Evolutionary conservation across 805 yeast genomes (phyloP).

Genomic region (Candida nemodendra): DNA sequence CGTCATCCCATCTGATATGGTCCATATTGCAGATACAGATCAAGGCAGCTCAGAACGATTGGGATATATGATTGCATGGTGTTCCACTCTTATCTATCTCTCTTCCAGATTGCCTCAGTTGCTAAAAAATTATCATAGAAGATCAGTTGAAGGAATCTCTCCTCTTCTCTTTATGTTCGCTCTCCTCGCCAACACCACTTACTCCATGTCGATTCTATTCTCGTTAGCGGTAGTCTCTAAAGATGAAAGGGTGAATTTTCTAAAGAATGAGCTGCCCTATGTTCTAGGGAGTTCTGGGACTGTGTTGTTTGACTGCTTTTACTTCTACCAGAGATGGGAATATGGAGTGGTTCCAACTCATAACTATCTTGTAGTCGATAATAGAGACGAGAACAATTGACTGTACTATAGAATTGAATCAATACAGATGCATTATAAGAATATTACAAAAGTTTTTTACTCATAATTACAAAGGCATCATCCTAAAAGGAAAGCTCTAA

Average conservation of each 20-base stretch:
- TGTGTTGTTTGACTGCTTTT: constrained; percentile 67
- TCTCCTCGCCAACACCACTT: constrained; percentile 71
- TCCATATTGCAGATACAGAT: not conserved
- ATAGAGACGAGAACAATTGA: not conserved
- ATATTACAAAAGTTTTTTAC: no score
- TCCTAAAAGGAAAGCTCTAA: no score
- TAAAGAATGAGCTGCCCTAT: constrained; percentile 74
- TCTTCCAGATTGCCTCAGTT: constrained; percentile 84
- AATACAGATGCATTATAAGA: no score
- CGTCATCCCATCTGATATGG: not conserved
- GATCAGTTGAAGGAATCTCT: constrained; percentile 85
- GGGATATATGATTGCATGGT: constrained; percentile 65
- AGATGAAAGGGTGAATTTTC: constrained; percentile 43
- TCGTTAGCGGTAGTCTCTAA: constrained; percentile 51
- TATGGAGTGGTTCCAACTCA: constrained; percentile 22
- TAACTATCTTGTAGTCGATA: constrained; percentile 16
- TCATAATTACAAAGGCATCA: no score
- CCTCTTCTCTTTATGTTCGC: constrained; percentile 80
- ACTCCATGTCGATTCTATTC: constrained; percentile 70
- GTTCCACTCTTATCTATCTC: constrained; percentile 72
- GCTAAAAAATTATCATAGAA: constrained; percentile 68
- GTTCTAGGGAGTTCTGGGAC: constrained; percentile 87
- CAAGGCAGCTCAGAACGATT: not conserved
- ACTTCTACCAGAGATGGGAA: constrained; percentile 58
- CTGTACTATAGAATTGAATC: not conserved